Evolutionary conservation across 2,329 filamentous ascomycete genomes (phyloP).

Genomic region (Aspergillus ustus): DNA sequence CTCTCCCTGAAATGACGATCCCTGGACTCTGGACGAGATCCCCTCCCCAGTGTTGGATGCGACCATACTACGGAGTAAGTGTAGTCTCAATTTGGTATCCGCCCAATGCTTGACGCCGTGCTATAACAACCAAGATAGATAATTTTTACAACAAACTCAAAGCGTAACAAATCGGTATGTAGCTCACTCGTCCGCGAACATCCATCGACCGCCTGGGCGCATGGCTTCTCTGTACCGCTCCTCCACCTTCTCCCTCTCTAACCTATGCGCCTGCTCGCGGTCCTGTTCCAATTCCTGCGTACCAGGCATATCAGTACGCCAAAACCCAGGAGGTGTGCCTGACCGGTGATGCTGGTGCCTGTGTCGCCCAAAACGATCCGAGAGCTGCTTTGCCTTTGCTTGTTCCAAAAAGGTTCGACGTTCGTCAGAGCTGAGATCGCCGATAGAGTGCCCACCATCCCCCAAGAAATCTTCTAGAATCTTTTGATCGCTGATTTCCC

Average conservation of each 20-base stretch:
- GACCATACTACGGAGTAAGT: no score
- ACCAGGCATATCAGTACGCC: slow-evolving; percentile 84
- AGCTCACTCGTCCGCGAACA: slow-evolving; percentile 76
- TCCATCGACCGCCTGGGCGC: slow-evolving; percentile 74
- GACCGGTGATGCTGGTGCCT: slow-evolving; percentile 73
- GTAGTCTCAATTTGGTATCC: neutral
- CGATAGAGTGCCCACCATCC: slow-evolving; percentile 39
- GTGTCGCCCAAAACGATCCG: slow-evolving; percentile 78
- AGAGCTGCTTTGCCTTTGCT: slow-evolving; percentile 73
- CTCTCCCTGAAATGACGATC: neutral
- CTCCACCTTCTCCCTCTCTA: slow-evolving; percentile 68
- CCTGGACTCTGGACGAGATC: no score
- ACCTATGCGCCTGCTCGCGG: slow-evolving; percentile 65
- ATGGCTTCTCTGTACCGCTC: slow-evolving; percentile 82
- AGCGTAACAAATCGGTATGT: neutral
- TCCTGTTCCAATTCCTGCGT: slow-evolving; percentile 79
- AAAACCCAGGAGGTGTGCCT: slow-evolving; percentile 82
- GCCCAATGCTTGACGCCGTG: neutral
- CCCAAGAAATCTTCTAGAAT: slow-evolving; percentile 61
- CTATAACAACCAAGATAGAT: neutral
- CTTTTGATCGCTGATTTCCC: slow-evolving; percentile 34
- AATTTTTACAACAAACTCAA: neutral
- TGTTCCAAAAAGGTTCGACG: slow-evolving; percentile 71
- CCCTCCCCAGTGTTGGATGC: no score
- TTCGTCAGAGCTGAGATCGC: slow-evolving; percentile 62